Base-by-base conservation (phyloP, 176 grass and related monocot species). In the Juncus effusus region DNA sequence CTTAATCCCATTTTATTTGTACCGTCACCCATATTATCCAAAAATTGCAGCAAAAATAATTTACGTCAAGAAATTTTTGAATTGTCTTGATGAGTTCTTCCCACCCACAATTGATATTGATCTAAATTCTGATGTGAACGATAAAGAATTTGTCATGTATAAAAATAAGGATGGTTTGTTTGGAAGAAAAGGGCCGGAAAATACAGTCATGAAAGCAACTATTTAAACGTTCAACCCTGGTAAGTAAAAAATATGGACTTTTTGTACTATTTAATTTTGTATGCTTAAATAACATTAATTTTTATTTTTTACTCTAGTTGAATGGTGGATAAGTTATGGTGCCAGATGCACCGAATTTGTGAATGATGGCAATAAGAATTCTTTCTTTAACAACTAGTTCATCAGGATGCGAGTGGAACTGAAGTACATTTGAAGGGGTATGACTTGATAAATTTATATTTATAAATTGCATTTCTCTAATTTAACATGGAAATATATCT, bases 351-450 rank as follows among this genome's bases (percentile, higher is more conserved):
- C 72, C 72, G 36, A 61, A 61, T 15, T 53, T 64, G 40, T 40
- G 51, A 54, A 39, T n/a, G 60, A 61, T 73, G 36, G 69, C 54
- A 10, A 63, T 44, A 10, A 65, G 15, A 66, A 57, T 76, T 44
- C 42, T 76, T 2, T 64, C 36, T 6, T 40, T 76, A 9, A 76
- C 73, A 51, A 64, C 16, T 65, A 65, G 61, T 49, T 76, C 73
- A 39, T 76, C 60, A 19, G 49, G 61, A 37, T 76, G 60, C 42
- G 73, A 76, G 64, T 14, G 61, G 40, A 76, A 76, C 41, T 76
- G 47, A 60, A 76, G 73, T 74, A 56, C 71, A 37, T 74, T 74
- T 13, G 38, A 74, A 62, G 28, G 70, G 70, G 70, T 74, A 28
- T 1, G 1, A 28, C 19, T 28, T 28, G 19, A 28, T 28, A 1